Percentiles rank a stretch among this genome's conserved stretches.
Conservation (phyloP, 768 basidiomycete species). For the Russula ochroleuca region DNA sequence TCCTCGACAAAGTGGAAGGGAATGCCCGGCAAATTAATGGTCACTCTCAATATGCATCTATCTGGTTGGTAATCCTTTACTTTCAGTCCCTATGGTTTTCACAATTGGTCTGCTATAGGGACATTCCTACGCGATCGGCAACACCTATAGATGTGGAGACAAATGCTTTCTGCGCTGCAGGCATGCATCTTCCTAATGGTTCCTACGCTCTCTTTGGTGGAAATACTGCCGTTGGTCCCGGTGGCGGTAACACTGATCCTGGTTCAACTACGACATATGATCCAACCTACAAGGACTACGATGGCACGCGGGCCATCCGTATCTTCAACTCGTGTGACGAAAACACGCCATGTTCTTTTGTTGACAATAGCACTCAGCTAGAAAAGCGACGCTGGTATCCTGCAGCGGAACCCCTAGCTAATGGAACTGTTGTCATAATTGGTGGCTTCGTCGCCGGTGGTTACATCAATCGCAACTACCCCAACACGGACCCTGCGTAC, state of each 20-base stretch:
- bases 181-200: slow-evolving; percentile 77
- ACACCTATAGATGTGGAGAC: slow-evolving; percentile 66
- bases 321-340: slow-evolving; percentile 70
- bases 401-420: slow-evolving; percentile 63
- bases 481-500: slow-evolving; percentile 56
- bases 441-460: slow-evolving; percentile 79
- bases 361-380: slow-evolving; percentile 62
- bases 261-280: slow-evolving; percentile 49
- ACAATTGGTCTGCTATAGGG: slow-evolving; percentile 39
- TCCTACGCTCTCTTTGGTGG: slow-evolving; percentile 74
- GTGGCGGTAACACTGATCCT: slow-evolving; percentile 52
- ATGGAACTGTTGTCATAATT: slow-evolving; percentile 76
- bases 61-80: slow-evolving; percentile 45
- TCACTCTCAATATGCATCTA: slow-evolving; percentile 71
- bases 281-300: slow-evolving; percentile 69
- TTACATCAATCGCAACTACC: slow-evolving; percentile 72
- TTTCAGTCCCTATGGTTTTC: not conserved
- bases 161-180: slow-evolving; percentile 79
- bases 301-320: slow-evolving; percentile 76
- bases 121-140: slow-evolving; percentile 54
- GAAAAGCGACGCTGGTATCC: slow-evolving; percentile 75
- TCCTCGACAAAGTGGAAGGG: slow-evolving; percentile 86
- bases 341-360: slow-evolving; percentile 63
- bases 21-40: slow-evolving; percentile 62
- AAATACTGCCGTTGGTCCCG: slow-evolving; percentile 66